Evolutionary conservation across 805 yeast species (phyloP).

Genomic region (Priceomyces castillae): DNA sequence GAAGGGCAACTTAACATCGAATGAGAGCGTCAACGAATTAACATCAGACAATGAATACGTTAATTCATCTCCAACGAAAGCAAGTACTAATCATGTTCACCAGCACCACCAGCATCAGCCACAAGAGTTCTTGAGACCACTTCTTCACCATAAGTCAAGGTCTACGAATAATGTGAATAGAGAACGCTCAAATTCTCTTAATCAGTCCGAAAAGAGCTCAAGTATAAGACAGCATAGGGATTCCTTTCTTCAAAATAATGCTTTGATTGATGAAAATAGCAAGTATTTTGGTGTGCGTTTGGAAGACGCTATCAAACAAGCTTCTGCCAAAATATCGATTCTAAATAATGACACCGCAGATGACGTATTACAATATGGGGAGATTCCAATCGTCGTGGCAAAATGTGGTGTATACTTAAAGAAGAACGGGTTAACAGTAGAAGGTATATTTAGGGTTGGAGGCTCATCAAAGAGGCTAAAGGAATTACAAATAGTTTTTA

Average conservation of each 20-base stretch:
- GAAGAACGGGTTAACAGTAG: slow-evolving; percentile 69
- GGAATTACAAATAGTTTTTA: slow-evolving; percentile 79
- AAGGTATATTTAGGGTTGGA: slow-evolving; percentile 91
- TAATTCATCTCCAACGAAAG: slow-evolving; percentile 12
- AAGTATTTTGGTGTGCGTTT: slow-evolving; percentile 80
- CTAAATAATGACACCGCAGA: slow-evolving; percentile 51
- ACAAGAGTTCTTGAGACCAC: slow-evolving; percentile 41
- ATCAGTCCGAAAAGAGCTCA: slow-evolving; percentile 26
- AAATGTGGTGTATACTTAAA: slow-evolving; percentile 88
- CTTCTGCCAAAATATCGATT: slow-evolving; percentile 73
- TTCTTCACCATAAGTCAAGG: slow-evolving; percentile 48
- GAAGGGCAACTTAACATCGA: slow-evolving; percentile 32
- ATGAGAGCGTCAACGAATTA: slow-evolving; percentile 38
- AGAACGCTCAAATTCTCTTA: slow-evolving; percentile 36
- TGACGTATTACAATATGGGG: slow-evolving; percentile 75
- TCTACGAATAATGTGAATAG: slow-evolving; percentile 46
- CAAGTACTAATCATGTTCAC: slow-evolving; percentile 1
- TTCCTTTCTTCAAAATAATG: slow-evolving; percentile 45
- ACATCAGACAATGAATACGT: slow-evolving; percentile 14
- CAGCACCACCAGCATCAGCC: neutral
- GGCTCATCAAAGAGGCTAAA: slow-evolving; percentile 88
- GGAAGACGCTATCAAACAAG: slow-evolving; percentile 64
- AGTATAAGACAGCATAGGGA: slow-evolving; percentile 48
- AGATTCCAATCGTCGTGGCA: slow-evolving; percentile 92
- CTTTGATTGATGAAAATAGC: slow-evolving; percentile 43